These are phyloP conservation scores for Linnemannia elongata DNA, from an alignment of 192 early-diverging fungal species.

Conservation along the genomic window DNA sequence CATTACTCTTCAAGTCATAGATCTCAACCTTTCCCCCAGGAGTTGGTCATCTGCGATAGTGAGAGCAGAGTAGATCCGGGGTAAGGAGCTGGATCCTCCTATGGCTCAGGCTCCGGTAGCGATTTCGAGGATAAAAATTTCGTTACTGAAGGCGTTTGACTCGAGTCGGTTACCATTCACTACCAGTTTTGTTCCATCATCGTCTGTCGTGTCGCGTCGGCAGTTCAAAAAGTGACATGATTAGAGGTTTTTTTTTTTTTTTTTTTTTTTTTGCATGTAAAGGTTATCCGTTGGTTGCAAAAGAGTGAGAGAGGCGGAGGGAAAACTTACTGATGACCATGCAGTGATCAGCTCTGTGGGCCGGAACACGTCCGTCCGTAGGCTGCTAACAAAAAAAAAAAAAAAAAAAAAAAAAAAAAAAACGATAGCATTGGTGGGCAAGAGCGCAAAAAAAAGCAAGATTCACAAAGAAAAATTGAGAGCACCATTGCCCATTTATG, in stretches of 20 bases:
- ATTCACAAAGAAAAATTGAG: too few relatives aligned
- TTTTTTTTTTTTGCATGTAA: too few relatives aligned
- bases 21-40: background rate
- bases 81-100: background rate
- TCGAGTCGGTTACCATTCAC: background rate
- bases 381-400: background rate
- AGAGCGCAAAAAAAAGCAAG: too few relatives aligned
- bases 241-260: too few relatives aligned
- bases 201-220: background rate
- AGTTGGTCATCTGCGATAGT: background rate
- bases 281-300: too few relatives aligned
- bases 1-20: background rate
- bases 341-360: background rate
- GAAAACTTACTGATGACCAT: constrained; percentile 3
- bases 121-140: background rate
- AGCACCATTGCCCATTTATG: too few relatives aligned
- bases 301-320: background rate
- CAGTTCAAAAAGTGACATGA: background rate
- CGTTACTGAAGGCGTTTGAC: background rate
- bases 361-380: background rate
- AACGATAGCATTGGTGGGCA: too few relatives aligned
- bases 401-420: background rate
- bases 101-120: background rate
- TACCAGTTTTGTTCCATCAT: background rate
- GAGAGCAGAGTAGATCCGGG: background rate